Evolutionary conservation across 177 flowering plant species (phyloP).

Genomic region (Vitis hybrid): DNA sequence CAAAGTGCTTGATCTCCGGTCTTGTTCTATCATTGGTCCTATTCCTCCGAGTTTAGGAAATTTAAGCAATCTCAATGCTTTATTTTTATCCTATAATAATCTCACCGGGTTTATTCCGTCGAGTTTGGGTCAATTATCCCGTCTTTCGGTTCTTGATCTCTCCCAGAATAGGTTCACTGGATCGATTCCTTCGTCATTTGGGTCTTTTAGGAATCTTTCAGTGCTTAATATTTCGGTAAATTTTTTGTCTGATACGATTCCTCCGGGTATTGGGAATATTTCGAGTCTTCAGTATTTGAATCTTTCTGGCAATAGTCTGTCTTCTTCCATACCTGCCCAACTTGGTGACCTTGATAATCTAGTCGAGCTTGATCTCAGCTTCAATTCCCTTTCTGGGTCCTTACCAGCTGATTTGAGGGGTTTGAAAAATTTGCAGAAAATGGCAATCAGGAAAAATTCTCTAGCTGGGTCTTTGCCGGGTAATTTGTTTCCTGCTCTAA

Average conservation of each 20-base stretch:
- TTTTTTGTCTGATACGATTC: conserved; percentile 47
- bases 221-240: conserved; percentile 48
- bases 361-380: conserved; percentile 56
- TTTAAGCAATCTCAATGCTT: conserved; percentile 30
- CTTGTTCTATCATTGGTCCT: conserved; percentile 41
- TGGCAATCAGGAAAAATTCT: conserved; percentile 29
- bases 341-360: conserved; percentile 43
- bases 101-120: conserved; percentile 50
- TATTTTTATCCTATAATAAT: conserved; percentile 43
- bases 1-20: conserved; percentile 60
- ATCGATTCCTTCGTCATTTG: conserved; percentile 38
- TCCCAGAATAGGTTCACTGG: conserved; percentile 50
- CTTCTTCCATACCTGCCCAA: conserved; percentile 46
- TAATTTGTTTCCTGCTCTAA: conserved; percentile 22
- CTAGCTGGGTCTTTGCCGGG: conserved; percentile 33
- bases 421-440: conserved; percentile 34
- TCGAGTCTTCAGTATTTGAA: conserved; percentile 38
- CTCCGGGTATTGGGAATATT: conserved; percentile 39
- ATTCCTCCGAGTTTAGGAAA: conserved; percentile 54
- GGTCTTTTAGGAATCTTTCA: conserved; percentile 37
- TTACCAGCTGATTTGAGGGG: conserved; percentile 36
- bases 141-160: conserved; percentile 57
- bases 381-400: conserved; percentile 36
- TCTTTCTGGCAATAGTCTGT: conserved; percentile 44
- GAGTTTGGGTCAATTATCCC: conserved; percentile 42